Evolutionary conservation across 257 asterid species (phyloP).

Genomic region (Nicotiana tabacum): DNA sequence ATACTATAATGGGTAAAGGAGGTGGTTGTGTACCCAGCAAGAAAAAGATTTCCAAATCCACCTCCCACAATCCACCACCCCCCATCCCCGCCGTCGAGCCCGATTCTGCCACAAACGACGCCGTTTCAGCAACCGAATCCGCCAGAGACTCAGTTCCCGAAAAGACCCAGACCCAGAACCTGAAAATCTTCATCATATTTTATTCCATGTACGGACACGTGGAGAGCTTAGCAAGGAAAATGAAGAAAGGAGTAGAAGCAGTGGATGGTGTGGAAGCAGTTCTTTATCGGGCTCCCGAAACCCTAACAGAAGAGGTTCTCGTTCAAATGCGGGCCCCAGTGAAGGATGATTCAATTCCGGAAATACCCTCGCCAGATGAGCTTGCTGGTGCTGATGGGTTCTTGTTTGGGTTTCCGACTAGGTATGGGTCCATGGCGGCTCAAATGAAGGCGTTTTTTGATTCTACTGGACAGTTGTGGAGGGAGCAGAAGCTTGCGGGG

Average conservation of each 20-base stretch:
- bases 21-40: constrained; percentile 94
- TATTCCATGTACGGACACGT: constrained; percentile 99
- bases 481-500: constrained; percentile 82
- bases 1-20: constrained; percentile 66
- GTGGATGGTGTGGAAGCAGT: constrained; percentile 64
- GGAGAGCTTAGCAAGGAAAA: constrained; percentile 73
- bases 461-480: constrained; percentile 80
- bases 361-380: constrained; percentile 51
- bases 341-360: constrained; percentile 64
- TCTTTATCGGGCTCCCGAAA: constrained; percentile 75
- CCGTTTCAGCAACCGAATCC: neutral
- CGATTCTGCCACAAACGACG: neutral
- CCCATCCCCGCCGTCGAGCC: neutral
- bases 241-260: constrained; percentile 65
- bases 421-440: constrained; percentile 93
- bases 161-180: neutral
- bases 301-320: constrained; percentile 56
- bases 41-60: constrained; percentile 36
- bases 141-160: neutral
- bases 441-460: constrained; percentile 96
- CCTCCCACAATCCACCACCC: constrained; percentile 20
- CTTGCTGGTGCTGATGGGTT: constrained; percentile 67
- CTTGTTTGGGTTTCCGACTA: constrained; percentile 79
- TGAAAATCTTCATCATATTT: constrained; percentile 60
- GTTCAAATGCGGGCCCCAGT: constrained; percentile 67